Percentiles rank a stretch among this genome's conserved stretches.
Evolutionary conservation across 75 land plant genomes (phyloP).

Genomic region (Sequoia sempervirens): DNA sequence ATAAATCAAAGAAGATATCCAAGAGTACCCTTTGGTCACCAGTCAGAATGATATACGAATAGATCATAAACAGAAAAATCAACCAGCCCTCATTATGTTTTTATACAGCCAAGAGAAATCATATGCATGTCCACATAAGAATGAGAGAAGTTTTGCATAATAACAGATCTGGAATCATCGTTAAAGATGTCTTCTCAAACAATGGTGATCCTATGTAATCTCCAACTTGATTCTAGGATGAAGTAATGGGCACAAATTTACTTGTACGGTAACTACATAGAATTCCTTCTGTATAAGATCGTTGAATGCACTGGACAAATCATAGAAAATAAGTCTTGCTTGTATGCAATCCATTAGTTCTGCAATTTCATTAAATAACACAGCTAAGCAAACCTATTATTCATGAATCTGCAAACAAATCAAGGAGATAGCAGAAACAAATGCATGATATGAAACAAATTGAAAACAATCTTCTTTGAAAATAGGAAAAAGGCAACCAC

Average conservation of each 20-base stretch:
- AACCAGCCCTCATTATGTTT: neutral
- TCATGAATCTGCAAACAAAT: neutral
- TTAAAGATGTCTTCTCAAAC: neutral
- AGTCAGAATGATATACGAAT: neutral
- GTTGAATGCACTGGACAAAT: neutral
- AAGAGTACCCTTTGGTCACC: neutral
- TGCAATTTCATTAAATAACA: neutral
- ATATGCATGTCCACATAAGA: neutral
- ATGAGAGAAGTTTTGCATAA: neutral
- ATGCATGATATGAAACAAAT: neutral
- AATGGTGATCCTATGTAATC: neutral
- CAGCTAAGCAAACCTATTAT: neutral
- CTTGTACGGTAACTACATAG: neutral
- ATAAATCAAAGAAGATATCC: neutral
- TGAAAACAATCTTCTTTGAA: neutral
- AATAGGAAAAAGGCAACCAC: neutral
- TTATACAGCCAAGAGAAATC: neutral
- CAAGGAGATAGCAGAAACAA: neutral
- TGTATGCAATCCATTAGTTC: neutral
- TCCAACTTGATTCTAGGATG: neutral
- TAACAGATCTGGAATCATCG: neutral
- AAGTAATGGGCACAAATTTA: neutral
- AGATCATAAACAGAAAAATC: neutral
- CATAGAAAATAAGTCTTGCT: neutral
- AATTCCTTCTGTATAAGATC: neutral